Evolutionary conservation across 1,139 yeast species (phyloP).

Genomic region (Debaryomyces udenii): DNA sequence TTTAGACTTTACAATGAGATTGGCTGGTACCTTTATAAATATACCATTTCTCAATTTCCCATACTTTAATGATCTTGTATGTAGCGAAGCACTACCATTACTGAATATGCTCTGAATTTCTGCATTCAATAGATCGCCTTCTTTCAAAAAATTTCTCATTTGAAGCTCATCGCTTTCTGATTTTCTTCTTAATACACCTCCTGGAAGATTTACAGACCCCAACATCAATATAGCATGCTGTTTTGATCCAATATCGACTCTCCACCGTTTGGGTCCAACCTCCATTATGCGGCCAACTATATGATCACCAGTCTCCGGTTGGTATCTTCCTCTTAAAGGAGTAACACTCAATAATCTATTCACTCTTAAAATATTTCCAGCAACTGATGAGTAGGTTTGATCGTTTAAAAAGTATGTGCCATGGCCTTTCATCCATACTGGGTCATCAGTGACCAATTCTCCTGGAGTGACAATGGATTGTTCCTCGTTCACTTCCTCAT

Average conservation of each 20-base stretch:
- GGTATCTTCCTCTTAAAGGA: constrained; percentile 83
- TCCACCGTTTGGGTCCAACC: constrained; percentile 94
- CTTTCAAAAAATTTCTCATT: constrained; percentile 92
- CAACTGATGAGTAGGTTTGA: constrained; percentile 85
- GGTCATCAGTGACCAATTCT: constrained; percentile 93
- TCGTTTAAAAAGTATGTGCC: constrained; percentile 83
- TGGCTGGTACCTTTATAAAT: constrained; percentile 77
- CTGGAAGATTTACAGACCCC: constrained; percentile 96
- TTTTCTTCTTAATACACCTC: constrained; percentile 92
- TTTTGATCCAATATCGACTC: constrained; percentile 91
- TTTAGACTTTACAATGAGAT: constrained; percentile 79
- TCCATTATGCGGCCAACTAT: constrained; percentile 92
- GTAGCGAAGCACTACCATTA: constrained; percentile 93
- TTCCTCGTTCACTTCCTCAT: constrained; percentile 20
- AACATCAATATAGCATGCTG: constrained; percentile 91
- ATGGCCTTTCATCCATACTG: constrained; percentile 98
- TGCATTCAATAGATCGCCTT: constrained; percentile 95
- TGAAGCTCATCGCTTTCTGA: constrained; percentile 95
- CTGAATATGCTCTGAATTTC: constrained; percentile 90
- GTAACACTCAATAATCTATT: constrained; percentile 84
- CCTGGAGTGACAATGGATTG: constrained; percentile 82
- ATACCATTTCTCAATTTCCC: constrained; percentile 94
- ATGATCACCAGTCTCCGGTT: constrained; percentile 97
- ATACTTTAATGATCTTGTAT: constrained; percentile 91
- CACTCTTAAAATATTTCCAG: constrained; percentile 86